Evolutionary conservation across 169 alveolate species (phyloP).

Genomic region (Babesia bovis): DNA sequence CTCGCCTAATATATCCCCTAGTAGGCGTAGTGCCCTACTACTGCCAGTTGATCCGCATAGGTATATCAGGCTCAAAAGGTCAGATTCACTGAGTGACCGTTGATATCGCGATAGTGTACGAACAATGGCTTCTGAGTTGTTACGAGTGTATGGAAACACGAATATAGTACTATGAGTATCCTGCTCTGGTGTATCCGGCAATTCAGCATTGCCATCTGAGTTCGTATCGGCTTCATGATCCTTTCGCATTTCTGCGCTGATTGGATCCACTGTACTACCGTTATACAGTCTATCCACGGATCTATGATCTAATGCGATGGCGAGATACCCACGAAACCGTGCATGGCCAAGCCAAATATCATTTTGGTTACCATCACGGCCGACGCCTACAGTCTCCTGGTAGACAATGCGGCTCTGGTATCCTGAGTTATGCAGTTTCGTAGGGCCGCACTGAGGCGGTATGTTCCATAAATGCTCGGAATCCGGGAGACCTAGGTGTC

Average conservation of each 20-base stretch:
- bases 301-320: background rate
- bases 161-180: constrained; percentile 61
- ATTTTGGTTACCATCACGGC: constrained; percentile 31
- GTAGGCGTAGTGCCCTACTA: constrained; percentile 44
- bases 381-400: constrained; percentile 33
- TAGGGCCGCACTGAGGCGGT: constrained; percentile 15
- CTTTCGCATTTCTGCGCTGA: background rate
- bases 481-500: constrained; percentile 53
- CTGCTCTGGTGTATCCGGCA: background rate
- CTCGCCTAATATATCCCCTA: constrained; percentile 28
- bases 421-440: constrained; percentile 5
- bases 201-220: background rate
- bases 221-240: background rate
- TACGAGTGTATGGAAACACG: constrained; percentile 50
- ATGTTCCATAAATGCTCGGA: constrained; percentile 30
- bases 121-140: constrained; percentile 22
- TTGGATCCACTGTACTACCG: background rate
- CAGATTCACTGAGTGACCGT: constrained; percentile 8
- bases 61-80: constrained; percentile 44
- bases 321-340: constrained; percentile 28
- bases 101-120: constrained; percentile 15
- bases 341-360: constrained; percentile 69
- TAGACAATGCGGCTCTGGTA: constrained; percentile 36
- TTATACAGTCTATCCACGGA: background rate
- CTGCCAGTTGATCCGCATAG: constrained; percentile 66